Percentiles rank a stretch among this genome's conserved stretches.
Conservation (phyloP, 306 rosid genomes). For the Delonix regia region DNA sequence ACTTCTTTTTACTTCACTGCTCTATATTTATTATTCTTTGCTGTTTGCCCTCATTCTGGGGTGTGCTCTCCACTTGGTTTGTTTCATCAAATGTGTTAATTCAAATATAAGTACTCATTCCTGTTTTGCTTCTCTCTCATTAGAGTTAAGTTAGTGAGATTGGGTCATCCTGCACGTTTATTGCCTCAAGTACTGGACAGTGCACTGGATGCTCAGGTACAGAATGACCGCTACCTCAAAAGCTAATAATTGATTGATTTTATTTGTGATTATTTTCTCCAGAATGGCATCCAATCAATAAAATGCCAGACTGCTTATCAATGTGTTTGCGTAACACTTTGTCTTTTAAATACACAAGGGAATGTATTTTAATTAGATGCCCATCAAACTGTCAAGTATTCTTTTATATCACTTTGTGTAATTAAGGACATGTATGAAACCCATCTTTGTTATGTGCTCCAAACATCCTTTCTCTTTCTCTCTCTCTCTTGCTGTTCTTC, state of each 20-base stretch:
- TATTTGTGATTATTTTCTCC: constrained; percentile 2
- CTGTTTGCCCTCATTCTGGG: constrained; percentile 21
- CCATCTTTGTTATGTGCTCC: neutral
- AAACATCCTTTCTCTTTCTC: neutral
- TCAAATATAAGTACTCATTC: constrained; percentile 18
- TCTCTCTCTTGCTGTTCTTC: neutral
- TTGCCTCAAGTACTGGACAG: constrained; percentile 98
- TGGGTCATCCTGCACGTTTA: constrained; percentile 98
- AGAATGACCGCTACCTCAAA: neutral
- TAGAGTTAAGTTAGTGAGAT: constrained; percentile 94
- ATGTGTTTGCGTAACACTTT: neutral
- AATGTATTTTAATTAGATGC: neutral
- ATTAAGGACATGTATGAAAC: neutral
- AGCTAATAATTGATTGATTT: constrained; percentile 22
- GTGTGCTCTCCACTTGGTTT: constrained; percentile 25
- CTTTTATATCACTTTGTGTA: constrained; percentile 11
- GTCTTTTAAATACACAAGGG: neutral
- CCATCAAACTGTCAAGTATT: neutral
- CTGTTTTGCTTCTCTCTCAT: constrained; percentile 31
- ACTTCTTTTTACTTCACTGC: neutral
- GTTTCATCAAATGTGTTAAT: constrained; percentile 29
- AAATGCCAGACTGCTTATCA: neutral
- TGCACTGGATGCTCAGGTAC: constrained; percentile 97
- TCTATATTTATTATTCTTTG: constrained; percentile 13
- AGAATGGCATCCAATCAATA: neutral